Conservation (phyloP, 495 filamentous ascomycete species). For the Aspergillus bridgeri region DNA sequence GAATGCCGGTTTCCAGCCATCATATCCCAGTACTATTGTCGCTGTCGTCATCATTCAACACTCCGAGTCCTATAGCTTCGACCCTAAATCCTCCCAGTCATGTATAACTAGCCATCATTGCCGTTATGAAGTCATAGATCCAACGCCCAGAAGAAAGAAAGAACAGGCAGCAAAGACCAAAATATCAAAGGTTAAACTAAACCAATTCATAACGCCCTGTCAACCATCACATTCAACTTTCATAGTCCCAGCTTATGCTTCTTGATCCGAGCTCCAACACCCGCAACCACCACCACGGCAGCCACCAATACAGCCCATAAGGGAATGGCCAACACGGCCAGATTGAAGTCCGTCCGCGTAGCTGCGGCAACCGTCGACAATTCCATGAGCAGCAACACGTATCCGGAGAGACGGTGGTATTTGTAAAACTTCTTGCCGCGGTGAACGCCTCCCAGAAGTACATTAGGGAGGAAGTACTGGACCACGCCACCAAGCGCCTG, state of each 20-base stretch:
- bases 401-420: conserved; percentile 80
- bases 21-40: too few relatives aligned
- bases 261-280: conserved; percentile 74
- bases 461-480: conserved; percentile 64
- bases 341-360: conserved; percentile 67
- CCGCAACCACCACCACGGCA: conserved; percentile 57
- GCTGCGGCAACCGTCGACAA: conserved; percentile 73
- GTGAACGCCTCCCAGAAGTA: conserved; percentile 70
- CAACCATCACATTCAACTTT: background rate
- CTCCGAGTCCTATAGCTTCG: too few relatives aligned
- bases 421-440: conserved; percentile 82
- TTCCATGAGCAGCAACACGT: conserved; percentile 64
- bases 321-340: conserved; percentile 59
- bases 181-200: background rate
- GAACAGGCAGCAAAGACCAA: background rate
- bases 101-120: background rate
- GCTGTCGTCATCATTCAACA: too few relatives aligned
- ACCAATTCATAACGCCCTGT: background rate
- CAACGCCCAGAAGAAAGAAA: background rate
- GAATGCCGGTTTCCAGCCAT: too few relatives aligned
- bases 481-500: conserved; percentile 78
- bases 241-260: conserved; percentile 74
- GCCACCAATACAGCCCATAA: conserved; percentile 67
- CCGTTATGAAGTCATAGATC: background rate
- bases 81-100: background rate